Base-by-base conservation (phyloP, 2,329 filamentous ascomycete species). In the Phyllosticta citriasiana region DNA sequence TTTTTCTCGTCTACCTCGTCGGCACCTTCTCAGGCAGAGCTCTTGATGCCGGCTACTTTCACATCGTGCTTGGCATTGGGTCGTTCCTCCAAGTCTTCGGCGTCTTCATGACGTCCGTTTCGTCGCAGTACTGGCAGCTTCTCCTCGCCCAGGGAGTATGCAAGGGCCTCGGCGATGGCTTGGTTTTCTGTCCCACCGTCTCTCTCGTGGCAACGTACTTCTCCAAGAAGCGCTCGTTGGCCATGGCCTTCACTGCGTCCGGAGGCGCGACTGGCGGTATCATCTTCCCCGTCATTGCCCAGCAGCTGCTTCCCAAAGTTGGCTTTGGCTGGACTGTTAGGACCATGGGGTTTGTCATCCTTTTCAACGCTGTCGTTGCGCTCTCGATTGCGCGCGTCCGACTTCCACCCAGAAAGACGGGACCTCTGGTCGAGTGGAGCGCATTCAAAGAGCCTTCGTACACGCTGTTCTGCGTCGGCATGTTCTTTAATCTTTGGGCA, bases 371-470 rank as follows among this genome's bases (percentile, higher is more conserved):
- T 33, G 19, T 63, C 1, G 60, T 68, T 14, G 62, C 75, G 0
- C 67, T 73, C 9, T 67, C 72, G 2, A 65, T 79, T 12, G 63
- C 76, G 53, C 72, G 70, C 59, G 73, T 79, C 3, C 73, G 77
- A 14, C 69, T 84, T 10, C 74, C 75, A 9, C 77, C 76, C 0
- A 71, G 80, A 25, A 66, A 74, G 0, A 24, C 26, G 27, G 82
- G 81, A 0, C 77, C 78, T 0, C 59, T 83, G 19, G 72, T 85
- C 9, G 83, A 86, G 56, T 80, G 77, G 78, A 69, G 69, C 1
- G 83, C 83, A 0, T 85, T 87, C 66, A 74, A 69, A 30, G 84
- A 86, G 66, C 65, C 73, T 0, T 73, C 81, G 8, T 86, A 84
- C 62, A 65, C 77, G 0, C 68, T 80, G 4, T 81, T 79, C 64